These are phyloP conservation scores for Exophiala spinifera DNA, from an alignment of 2,329 filamentous ascomycete genomes.

Conservation along the genomic window DNA sequence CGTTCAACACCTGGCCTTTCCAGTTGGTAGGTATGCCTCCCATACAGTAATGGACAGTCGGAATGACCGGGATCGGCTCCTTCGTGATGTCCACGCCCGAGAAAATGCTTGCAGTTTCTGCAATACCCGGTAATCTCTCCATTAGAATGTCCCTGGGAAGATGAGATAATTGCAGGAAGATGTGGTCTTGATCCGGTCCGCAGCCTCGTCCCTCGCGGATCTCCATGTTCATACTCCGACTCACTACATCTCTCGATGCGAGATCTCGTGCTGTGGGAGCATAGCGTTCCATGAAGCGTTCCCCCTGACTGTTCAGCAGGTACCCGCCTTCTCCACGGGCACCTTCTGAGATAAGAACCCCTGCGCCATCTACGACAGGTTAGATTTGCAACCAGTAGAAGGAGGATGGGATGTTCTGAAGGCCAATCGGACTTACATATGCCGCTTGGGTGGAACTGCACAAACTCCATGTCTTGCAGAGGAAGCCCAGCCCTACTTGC, in stretches of 20 bases:
- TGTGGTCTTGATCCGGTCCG: slow-evolving; percentile 94
- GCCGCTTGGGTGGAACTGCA: slow-evolving; percentile 98
- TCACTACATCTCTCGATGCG: slow-evolving; percentile 92
- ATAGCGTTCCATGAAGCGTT: slow-evolving; percentile 99
- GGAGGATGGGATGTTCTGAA: too few relatives aligned
- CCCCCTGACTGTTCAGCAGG: slow-evolving; percentile 93
- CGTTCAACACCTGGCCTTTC: slow-evolving; percentile 90
- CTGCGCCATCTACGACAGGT: slow-evolving; percentile 65
- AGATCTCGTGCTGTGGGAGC: slow-evolving; percentile 97
- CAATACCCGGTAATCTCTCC: slow-evolving; percentile 96
- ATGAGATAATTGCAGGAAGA: slow-evolving; percentile 96
- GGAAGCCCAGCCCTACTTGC: slow-evolving; percentile 94
- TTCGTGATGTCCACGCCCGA: slow-evolving; percentile 94
- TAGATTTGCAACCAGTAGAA: not conserved
- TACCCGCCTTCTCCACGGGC: slow-evolving; percentile 98
- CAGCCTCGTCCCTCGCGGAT: slow-evolving; percentile 97
- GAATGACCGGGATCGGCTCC: slow-evolving; percentile 93
- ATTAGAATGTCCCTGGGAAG: slow-evolving; percentile 86
- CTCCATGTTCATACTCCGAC: slow-evolving; percentile 96
- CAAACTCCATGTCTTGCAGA: slow-evolving; percentile 99
- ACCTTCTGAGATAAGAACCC: slow-evolving; percentile 95
- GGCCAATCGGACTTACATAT: slow-evolving; percentile 70
- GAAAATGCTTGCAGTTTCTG: slow-evolving; percentile 96
- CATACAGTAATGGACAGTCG: slow-evolving; percentile 99
- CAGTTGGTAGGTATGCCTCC: slow-evolving; percentile 97